Base-by-base conservation (phyloP, 305 asterid genomes). In the Solanum hybrid region DNA sequence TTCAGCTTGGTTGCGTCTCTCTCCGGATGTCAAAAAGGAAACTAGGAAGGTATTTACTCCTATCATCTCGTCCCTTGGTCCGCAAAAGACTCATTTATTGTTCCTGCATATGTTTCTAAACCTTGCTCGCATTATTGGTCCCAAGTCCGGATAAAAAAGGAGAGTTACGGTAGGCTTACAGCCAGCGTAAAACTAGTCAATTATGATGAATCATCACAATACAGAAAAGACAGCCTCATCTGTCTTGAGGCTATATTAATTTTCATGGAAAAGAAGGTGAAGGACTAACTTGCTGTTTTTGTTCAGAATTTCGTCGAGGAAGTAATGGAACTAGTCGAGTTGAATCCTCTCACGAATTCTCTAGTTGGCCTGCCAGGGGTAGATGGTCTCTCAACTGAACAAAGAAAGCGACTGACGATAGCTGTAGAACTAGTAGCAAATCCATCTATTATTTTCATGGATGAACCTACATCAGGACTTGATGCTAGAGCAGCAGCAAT, bases 401-500 rank as follows among this genome's bases (percentile, higher is more conserved):
- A 97, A 91, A 94, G 99, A 78, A 97, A 97, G 94, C 91, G 99
- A 91, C 95, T 97, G 79, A 97, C 98, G 15, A 95, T 97, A 73
- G 99, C 99, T 0, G 99, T 97, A 6, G 99, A 97, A 89, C 92
- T 97, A 7, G 99, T 97, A 85, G 99, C 99, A 22, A 97, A 96
- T 90, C 99, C 99, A n/a, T 97, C 98, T 76, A 95, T 97, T 85
- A 97, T 97, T 91, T 97, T 97, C 95, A 97, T 97, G 99, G 99
- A 97, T 85, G 99, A 97, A 79, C 99, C 99, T 24, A 97, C 99
- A 27, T 95, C 99, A 15, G 98, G 99, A 0, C 99, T 97, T 27
- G 99, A 96, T 91, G 99, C 99, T 87, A 93, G 99, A 92, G 98
- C 99, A 66, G 99, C 99, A 72, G 99, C 99, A 19, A 95, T 97